Conservation (phyloP, 345 rosid genomes). For the Bruguiera sexangula region DNA sequence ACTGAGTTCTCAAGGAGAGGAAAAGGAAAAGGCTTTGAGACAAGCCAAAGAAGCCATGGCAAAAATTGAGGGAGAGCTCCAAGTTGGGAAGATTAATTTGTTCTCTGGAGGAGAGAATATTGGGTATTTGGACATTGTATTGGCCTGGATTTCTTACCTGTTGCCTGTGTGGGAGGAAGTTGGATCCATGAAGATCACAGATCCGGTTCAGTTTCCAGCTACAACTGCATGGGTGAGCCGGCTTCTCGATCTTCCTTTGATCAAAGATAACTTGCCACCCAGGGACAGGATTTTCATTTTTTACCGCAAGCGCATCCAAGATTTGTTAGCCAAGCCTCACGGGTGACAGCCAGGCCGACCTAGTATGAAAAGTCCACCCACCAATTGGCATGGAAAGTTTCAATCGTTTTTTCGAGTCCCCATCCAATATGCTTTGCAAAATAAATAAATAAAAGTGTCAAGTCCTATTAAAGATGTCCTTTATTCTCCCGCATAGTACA, state of each 20-base stretch:
- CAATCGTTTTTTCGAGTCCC: too few relatives aligned
- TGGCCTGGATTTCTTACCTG: conserved; percentile 29
- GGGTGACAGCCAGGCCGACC: background rate
- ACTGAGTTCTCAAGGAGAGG: conserved; percentile 17
- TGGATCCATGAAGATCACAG: conserved; percentile 18
- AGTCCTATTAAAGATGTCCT: too few relatives aligned
- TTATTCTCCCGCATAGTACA: too few relatives aligned
- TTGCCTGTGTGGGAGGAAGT: conserved; percentile 35
- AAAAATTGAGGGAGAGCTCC: conserved; percentile 29
- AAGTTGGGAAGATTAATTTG: conserved; percentile 15
- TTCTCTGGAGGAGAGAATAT: conserved; percentile 32
- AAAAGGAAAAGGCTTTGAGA: conserved; percentile 16
- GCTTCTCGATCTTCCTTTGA: conserved; percentile 22
- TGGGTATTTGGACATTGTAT: conserved; percentile 35
- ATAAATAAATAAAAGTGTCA: too few relatives aligned
- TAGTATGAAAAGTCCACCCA: too few relatives aligned
- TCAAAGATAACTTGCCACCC: conserved; percentile 31
- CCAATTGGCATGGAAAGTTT: too few relatives aligned
- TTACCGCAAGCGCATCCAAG: conserved; percentile 9
- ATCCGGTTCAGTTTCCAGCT: conserved; percentile 25
- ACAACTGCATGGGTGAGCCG: conserved; percentile 27
- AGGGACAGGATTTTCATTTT: conserved; percentile 24
- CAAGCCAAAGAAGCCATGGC: conserved; percentile 21
- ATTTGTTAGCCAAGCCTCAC: background rate
- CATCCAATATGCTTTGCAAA: too few relatives aligned